These are phyloP conservation scores for Alnus glutinosa DNA, from an alignment of 306 rosid genomes.

Conservation along the genomic window DNA sequence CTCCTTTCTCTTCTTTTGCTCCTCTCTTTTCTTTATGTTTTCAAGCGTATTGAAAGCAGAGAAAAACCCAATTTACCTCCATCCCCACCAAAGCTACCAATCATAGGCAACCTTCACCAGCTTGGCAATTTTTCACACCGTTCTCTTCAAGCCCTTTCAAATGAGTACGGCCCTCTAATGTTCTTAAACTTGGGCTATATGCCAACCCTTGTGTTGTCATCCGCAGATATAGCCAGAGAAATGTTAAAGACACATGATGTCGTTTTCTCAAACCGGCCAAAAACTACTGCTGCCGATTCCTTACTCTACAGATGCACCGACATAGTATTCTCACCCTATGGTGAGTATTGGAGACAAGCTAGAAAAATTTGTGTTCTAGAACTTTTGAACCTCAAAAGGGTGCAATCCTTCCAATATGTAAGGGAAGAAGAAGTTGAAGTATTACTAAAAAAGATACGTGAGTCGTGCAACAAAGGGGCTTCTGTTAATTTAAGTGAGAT, in stretches of 20 bases:
- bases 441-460: neutral
- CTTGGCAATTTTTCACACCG: conserved; percentile 40
- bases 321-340: conserved; percentile 25
- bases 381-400: conserved; percentile 41
- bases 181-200: conserved; percentile 29
- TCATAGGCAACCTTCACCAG: conserved; percentile 49
- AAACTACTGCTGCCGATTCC: conserved; percentile 4
- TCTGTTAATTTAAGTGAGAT: conserved; percentile 27
- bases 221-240: neutral
- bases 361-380: conserved; percentile 32
- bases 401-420: conserved; percentile 20
- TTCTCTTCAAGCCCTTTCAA: conserved; percentile 26
- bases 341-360: conserved; percentile 40
- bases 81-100: conserved; percentile 40
- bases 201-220: conserved; percentile 38
- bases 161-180: conserved; percentile 40
- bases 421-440: conserved; percentile 24
- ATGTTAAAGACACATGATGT: neutral
- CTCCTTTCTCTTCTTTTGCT: neutral
- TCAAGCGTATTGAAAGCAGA: neutral
- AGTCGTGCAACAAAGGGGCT: neutral
- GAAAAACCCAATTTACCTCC: conserved; percentile 30
- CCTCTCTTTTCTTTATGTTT: neutral
- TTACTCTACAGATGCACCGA: conserved; percentile 34
- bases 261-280: conserved; percentile 15